Evolutionary conservation across 768 basidiomycete species (phyloP), one percentile per base, ranked within the genome.

Genomic region (Chlorophyllum brunneum): DNA sequence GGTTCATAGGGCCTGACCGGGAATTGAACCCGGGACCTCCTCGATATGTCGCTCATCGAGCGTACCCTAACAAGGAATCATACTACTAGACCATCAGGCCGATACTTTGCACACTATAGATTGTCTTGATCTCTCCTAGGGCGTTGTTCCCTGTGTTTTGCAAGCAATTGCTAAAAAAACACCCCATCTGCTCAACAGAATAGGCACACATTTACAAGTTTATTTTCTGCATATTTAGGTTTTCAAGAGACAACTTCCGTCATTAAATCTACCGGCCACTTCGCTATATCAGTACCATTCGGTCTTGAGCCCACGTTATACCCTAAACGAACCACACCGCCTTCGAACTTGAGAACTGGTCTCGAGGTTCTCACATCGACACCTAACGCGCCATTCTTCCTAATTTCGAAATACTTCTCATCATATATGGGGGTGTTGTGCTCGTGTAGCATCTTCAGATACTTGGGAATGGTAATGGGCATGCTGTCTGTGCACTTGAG

Each of bases 21-120:
- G 82, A 83, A 82, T 84, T 82, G 81, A 85, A 84, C 82, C 81
- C 81, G 75, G 81, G 80, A 83, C 84, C 83, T 85, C 82, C 81
- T 82, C 81, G 75, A 80, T 42, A 23, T 10, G 15, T 4, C 24
- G 18, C 1, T 11, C 10, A 33, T 11, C 8, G 13, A 18, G 11
- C 5, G 16, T 22, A 30, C 38, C 48, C 48, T 50, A 50, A 50
- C 48, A 50, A 50, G 38, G 48, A 50, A 40, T 50, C 48, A 50
- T 39, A 50, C 48, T 40, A 40, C 38, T 50, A 50, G 48, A 50
- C 48, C 48, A 40, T 40, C 48, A 50, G 48, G 38, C 48, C 38
- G 45, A 23, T 42, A 26, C 8, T 22, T 22, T 26, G 3, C 2
- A 1, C 1, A 24, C 8, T 22, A 23, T 22, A 6, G 1, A 8